Percentiles rank a stretch among this genome's conserved stretches.
phyloP scores from a whole-genome alignment of 2,329 filamentous ascomycete genomes.

The Apiospora pterosperma region DNA sequence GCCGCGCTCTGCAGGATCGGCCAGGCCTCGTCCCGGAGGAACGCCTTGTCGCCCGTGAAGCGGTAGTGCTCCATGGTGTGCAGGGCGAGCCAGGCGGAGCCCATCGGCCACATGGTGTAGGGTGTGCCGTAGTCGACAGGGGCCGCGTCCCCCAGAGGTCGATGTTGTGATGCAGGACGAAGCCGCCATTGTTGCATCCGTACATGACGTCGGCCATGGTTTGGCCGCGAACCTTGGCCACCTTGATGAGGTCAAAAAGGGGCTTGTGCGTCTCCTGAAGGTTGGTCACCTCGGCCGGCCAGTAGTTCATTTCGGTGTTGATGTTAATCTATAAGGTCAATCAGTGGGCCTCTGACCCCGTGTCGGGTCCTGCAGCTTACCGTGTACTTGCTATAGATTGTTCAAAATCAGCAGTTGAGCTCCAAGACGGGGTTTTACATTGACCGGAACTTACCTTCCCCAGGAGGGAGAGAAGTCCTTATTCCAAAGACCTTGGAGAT shows the following conservation, averaged over 20 bases:
- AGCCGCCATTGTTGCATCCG: constrained; percentile 28
- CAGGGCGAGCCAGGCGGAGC: constrained; percentile 35
- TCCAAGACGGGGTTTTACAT: no score
- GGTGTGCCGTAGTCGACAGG: constrained; percentile 28
- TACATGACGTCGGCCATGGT: constrained; percentile 33
- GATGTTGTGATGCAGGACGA: constrained; percentile 35
- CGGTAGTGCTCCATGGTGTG: constrained; percentile 37
- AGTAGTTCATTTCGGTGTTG: constrained; percentile 19
- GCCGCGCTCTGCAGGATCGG: constrained; percentile 31
- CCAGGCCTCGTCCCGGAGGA: constrained; percentile 18
- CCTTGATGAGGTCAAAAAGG: constrained; percentile 28
- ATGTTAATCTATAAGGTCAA: constrained; percentile 12
- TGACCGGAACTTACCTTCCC: constrained; percentile 5
- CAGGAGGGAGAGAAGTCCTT: constrained; percentile 14
- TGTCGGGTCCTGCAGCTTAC: neutral
- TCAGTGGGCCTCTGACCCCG: neutral
- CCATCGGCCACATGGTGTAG: constrained; percentile 35
- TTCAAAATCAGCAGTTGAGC: neutral
- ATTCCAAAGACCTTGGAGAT: constrained; percentile 35
- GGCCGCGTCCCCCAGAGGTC: constrained; percentile 36
- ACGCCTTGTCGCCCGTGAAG: constrained; percentile 27
- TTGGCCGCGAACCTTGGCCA: constrained; percentile 25
- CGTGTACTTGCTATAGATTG: constrained; percentile 8
- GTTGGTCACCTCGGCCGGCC: constrained; percentile 26
- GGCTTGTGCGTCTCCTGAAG: constrained; percentile 36